Evolutionary conservation across 2,329 filamentous ascomycete genomes (phyloP), one percentile per base, ranked within the genome.

Genomic region (Gliomastix tumulicola): DNA sequence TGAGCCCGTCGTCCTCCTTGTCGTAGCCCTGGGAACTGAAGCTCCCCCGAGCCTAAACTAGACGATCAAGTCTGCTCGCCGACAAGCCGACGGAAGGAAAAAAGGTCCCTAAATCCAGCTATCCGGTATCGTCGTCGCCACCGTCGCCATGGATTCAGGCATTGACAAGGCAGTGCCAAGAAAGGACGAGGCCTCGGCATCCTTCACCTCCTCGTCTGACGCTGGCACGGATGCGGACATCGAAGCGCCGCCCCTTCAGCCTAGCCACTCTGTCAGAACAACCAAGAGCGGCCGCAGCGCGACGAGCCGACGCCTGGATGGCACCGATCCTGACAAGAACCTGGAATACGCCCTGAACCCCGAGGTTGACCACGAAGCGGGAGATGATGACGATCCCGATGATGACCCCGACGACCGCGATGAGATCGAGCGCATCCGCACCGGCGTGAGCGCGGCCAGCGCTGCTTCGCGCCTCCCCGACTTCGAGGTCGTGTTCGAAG

Each of bases 401-500:
- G 25, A 17, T 20, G 23, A 17, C 25, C 19, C 10, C 5, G 6
- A 18, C 21, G 34, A 33, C 12, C 18, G n/a, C 13, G 66, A 74
- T 44, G 73, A 69, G 20, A 54, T 69, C n/a, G 51, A 61, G 21
- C 61, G 60, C 41, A 59, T 62, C 6, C 55, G 57, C 22, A 67
- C 65, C 3, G 56, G 59, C 20, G 60, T 64, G 35, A 68, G 63
- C 41, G 47, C 65, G 28, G 56, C 57, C 34, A 68, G 64, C 43
- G 56, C 54, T 18, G 62, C 62, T 4, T 67, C 64, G 13, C 57
- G 66, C 3, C 59, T 64, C 4, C 69, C 76, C 5, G 74, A 78
- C 20, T 90, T 79, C 49, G 86, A 92, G 58, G 71, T 90, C 37
- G 79, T 83, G 49, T 88, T 86, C 53, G 72, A 75, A 13, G 74